These are phyloP conservation scores for Coemansia sp. DNA, from an alignment of 192 early-diverging fungal genomes.

Conservation along the genomic window DNA sequence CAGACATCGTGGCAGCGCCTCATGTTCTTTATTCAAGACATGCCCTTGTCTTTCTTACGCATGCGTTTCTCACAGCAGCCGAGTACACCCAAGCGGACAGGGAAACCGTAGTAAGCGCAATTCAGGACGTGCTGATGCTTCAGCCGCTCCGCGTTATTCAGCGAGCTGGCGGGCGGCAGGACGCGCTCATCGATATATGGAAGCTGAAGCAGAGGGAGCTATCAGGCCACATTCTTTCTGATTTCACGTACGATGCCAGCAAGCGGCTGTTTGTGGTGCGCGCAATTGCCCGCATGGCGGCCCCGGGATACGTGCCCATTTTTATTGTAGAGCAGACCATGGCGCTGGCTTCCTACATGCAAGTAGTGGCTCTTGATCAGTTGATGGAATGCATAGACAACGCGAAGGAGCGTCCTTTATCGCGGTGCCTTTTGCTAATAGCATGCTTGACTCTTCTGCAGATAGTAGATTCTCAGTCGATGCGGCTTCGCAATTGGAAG, in stretches of 20 bases:
- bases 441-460: background rate
- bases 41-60: background rate
- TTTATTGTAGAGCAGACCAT: constrained; percentile 14
- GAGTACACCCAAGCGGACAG: background rate
- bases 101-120: background rate
- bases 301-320: constrained; percentile 4
- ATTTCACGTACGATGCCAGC: constrained; percentile 11
- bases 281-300: constrained; percentile 15
- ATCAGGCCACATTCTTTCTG: background rate
- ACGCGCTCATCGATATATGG: background rate
- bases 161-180: background rate
- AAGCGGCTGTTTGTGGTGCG: constrained; percentile 21
- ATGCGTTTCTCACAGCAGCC: background rate
- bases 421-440: background rate
- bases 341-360: background rate
- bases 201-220: background rate
- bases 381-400: constrained; percentile 7
- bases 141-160: background rate
- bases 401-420: background rate
- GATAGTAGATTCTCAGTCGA: background rate
- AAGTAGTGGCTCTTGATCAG: background rate
- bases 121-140: background rate
- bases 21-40: background rate
- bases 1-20: background rate
- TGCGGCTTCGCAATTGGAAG: constrained; percentile 11